Conservation (phyloP, 176 grass and related monocot genomes). For the Leersia perrieri region DNA sequence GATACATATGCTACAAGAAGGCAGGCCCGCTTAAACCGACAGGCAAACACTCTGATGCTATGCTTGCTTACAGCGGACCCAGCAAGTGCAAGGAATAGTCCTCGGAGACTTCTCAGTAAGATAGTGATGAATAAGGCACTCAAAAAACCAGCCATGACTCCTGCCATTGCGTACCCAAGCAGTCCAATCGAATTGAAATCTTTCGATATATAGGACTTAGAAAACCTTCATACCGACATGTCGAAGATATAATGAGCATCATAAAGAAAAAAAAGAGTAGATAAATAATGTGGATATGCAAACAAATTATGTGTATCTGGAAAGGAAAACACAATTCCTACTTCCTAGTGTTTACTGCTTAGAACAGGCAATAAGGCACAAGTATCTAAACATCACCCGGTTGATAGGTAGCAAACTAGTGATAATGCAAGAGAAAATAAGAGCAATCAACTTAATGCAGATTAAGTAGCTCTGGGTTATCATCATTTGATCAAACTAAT, state of each 20-base stretch:
- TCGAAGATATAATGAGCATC: not conserved
- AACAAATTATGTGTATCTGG: not conserved
- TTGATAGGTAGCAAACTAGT: not conserved
- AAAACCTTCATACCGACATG: slow-evolving; percentile 45
- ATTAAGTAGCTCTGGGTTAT: slow-evolving; percentile 7
- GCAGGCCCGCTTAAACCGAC: slow-evolving; percentile 46
- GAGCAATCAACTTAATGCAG: not conserved
- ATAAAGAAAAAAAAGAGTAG: not conserved
- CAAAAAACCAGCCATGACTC: slow-evolving; percentile 56
- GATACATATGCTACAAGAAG: slow-evolving; percentile 79
- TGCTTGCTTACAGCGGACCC: slow-evolving; percentile 43
- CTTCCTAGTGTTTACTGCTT: not conserved
- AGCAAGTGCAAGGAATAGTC: slow-evolving; percentile 32
- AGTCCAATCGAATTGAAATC: slow-evolving; percentile 35
- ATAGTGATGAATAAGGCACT: slow-evolving; percentile 40
- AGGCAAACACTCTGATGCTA: slow-evolving; percentile 34
- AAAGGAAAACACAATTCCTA: not conserved
- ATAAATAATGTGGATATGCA: not conserved
- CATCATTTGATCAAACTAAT: not conserved
- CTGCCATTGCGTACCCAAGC: slow-evolving; percentile 37
- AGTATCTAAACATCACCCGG: not conserved
- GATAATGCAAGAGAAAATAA: not conserved
- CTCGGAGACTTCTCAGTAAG: slow-evolving; percentile 38
- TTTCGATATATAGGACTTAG: slow-evolving; percentile 34
- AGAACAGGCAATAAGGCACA: not conserved